Conservation (phyloP, 202 grass and related monocot genomes). For the Setaria viridis region DNA sequence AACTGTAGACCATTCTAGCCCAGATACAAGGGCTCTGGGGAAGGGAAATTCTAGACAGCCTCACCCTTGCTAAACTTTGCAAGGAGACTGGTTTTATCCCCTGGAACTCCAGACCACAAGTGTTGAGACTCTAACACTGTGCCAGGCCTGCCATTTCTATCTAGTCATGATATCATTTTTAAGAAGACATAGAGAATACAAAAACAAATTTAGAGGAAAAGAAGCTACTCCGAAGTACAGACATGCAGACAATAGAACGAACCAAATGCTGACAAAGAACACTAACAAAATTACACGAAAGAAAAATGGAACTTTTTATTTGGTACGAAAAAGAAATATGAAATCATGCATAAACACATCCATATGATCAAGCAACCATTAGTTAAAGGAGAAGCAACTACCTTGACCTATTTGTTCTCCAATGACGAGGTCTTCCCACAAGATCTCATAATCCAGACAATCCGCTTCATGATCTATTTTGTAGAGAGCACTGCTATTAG, state of each 20-base stretch:
- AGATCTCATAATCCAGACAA: conserved; percentile 98
- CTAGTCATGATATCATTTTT: not conserved
- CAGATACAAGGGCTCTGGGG: not conserved
- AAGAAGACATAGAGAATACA: conserved; percentile 19
- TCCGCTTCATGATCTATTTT: conserved; percentile 87
- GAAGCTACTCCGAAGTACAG: conserved; percentile 5
- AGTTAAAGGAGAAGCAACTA: conserved; percentile 50
- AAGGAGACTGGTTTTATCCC: not conserved
- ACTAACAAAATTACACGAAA: conserved; percentile 13
- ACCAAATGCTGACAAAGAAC: not conserved
- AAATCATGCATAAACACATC: conserved; percentile 24
- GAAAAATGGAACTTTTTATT: conserved; percentile 11
- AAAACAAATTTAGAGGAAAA: conserved; percentile 4
- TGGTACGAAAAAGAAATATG: not conserved
- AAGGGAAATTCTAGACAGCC: not conserved
- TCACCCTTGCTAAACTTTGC: not conserved
- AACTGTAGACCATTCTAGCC: conserved; percentile 11
- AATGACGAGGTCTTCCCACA: conserved; percentile 96
- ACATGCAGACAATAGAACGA: conserved; percentile 8
- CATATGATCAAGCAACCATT: conserved; percentile 34
- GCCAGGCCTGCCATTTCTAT: not conserved
- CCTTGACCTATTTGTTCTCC: conserved; percentile 98
- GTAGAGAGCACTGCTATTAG: conserved; percentile 78
- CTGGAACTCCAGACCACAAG: not conserved
- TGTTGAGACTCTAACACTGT: not conserved